Evolutionary conservation across 768 basidiomycete species (phyloP).

Genomic region (Russula virescens): DNA sequence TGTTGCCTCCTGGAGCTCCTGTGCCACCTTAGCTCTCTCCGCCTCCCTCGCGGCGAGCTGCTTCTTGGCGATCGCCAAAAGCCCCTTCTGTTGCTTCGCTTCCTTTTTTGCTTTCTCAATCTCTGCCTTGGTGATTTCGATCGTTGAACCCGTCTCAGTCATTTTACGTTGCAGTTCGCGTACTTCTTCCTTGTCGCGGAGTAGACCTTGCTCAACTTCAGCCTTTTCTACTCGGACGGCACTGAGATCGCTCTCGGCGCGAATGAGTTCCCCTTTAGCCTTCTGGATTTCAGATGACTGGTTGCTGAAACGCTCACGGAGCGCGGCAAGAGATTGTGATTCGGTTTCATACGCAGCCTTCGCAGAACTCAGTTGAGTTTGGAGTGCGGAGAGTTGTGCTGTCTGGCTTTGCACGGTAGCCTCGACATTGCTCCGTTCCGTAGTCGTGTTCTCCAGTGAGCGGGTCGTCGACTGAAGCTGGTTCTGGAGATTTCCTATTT

Average conservation of each 20-base stretch:
- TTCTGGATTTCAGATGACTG: constrained; percentile 72
- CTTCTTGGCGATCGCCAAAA: constrained; percentile 91
- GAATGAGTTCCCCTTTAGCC: constrained; percentile 72
- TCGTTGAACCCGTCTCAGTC: constrained; percentile 72
- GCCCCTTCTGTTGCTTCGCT: constrained; percentile 92
- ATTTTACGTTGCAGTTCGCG: constrained; percentile 80
- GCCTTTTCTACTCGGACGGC: constrained; percentile 84
- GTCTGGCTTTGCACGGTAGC: constrained; percentile 60
- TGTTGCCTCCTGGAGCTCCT: constrained; percentile 64
- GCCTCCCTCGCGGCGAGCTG: constrained; percentile 82
- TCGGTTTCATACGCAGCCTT: constrained; percentile 86
- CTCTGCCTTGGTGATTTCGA: constrained; percentile 60
- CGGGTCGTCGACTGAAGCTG: constrained; percentile 76
- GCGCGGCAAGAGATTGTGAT: constrained; percentile 54
- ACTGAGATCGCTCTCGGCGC: constrained; percentile 87
- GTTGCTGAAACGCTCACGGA: constrained; percentile 60
- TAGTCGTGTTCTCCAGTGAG: constrained; percentile 58
- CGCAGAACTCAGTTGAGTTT: constrained; percentile 77
- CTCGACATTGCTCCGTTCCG: constrained; percentile 64
- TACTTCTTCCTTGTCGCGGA: constrained; percentile 93
- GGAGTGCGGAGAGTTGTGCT: constrained; percentile 68
- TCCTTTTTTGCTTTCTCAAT: constrained; percentile 90
- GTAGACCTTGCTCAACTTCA: constrained; percentile 79
- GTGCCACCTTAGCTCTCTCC: constrained; percentile 61
- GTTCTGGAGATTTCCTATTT: constrained; percentile 84